These are phyloP conservation scores for Ilyonectria robusta DNA, from an alignment of 2,329 filamentous ascomycete genomes.

Conservation along the genomic window DNA sequence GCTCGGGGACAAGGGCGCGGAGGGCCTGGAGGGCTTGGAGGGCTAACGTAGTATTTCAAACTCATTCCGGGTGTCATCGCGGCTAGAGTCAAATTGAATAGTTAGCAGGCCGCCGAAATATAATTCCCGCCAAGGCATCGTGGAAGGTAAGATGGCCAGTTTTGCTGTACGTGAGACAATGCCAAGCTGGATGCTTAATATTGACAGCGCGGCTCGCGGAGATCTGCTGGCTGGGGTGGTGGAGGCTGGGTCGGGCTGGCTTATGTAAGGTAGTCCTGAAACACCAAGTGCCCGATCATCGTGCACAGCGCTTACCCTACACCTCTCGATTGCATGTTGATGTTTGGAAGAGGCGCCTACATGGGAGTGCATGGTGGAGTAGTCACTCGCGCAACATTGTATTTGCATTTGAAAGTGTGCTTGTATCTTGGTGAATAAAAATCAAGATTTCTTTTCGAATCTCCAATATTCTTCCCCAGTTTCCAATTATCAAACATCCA, in stretches of 20 bases:
- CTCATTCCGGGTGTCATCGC: background rate
- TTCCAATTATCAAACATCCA: background rate
- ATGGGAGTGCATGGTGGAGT: background rate
- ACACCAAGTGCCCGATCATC: background rate
- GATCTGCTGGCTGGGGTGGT: conserved; percentile 16
- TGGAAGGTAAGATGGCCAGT: background rate
- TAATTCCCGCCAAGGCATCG: background rate
- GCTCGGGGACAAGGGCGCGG: no score
- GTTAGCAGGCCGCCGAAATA: background rate
- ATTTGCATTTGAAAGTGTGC: no score
- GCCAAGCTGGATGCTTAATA: conserved; percentile 20
- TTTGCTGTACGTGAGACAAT: background rate
- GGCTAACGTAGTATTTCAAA: background rate
- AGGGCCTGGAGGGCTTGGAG: no score
- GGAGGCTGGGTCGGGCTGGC: conserved; percentile 6
- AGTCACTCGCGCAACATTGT: no score
- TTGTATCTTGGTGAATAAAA: background rate
- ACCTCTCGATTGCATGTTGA: background rate
- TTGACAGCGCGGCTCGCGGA: conserved; percentile 20
- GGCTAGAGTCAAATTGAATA: background rate
- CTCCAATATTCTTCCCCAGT: no score
- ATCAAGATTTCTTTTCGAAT: no score
- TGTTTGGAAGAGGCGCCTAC: background rate
- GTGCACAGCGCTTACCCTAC: conserved; percentile 12
- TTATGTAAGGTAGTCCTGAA: conserved; percentile 14